Evolutionary conservation across 176 grass and related monocot genomes (phyloP), one percentile per base, ranked within the genome.

Genomic region (Triticum timopheevii): DNA sequence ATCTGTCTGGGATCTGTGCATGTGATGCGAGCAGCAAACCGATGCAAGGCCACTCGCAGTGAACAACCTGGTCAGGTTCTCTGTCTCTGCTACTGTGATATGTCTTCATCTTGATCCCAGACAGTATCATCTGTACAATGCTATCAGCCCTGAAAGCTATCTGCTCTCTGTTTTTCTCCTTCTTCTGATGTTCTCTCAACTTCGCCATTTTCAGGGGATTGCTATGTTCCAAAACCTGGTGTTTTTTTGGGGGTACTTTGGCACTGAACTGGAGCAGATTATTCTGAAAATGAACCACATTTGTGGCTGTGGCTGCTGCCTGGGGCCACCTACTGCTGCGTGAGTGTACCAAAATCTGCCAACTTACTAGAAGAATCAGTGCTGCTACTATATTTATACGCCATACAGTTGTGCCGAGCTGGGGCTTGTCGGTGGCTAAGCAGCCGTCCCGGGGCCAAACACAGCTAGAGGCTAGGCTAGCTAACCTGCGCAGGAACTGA

Each of bases 391-490:
- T 8, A 56, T 17, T 56, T 13, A 47, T 24, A 33, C 13, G 15
- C 63, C 30, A 61, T 71, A 7, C 27, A 25, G 67, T 56, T 33
- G 49, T 73, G 16, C 12, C 36, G 16, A n/a, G 16, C 22, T 76
- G 28, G 28, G 54, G 30, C 54, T 40, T 35, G 75, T 84, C 31
- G 17, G 82, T 80, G 76, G 76, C 77, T 77, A 63, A 23, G 59
- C 87, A 40, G 8, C 82, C 42, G 28, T 79, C 5, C 74, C 30
- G n/a, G 30, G 42, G 34, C 74, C 30, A 66, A 75, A 75, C 77
- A 85, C 68, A 85, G 87, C 59, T 59, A 34, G 38, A 31, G 20
- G 76, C 76, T 74, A 82, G 76, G 76, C 76, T 73, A 77, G 79
- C 86, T 76, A 35, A 62, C 63, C 24, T 84, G 16, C 2, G 23